Conservation (phyloP, 352 stramenopile genomes). For the Pythium pyrilobum region DNA sequence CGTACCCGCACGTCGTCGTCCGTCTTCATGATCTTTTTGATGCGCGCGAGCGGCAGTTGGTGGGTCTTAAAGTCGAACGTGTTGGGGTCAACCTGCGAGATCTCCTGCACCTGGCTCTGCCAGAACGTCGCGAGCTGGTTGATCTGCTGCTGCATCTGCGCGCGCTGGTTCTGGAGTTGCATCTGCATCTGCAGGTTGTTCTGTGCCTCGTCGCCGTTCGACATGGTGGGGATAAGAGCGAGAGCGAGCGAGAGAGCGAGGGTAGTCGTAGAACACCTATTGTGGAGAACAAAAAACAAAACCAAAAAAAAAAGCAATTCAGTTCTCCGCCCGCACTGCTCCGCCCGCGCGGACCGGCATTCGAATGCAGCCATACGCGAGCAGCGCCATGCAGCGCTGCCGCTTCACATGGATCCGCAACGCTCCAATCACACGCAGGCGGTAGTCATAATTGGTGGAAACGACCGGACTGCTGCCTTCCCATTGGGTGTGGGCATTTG, state of each 20-base stretch:
- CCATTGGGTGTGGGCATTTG: slow-evolving; percentile 45
- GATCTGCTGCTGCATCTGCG: slow-evolving; percentile 87
- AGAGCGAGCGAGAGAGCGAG: too few relatives aligned
- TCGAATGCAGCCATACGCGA: neutral
- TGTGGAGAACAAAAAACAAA: too few relatives aligned
- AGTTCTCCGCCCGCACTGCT: neutral
- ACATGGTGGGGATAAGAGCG: too few relatives aligned
- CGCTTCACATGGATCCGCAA: slow-evolving; percentile 20
- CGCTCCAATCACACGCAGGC: slow-evolving; percentile 35
- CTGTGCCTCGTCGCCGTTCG: slow-evolving; percentile 40
- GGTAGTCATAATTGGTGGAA: slow-evolving; percentile 67
- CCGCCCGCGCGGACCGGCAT: neutral
- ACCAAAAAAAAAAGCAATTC: neutral
- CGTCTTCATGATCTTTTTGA: slow-evolving; percentile 96
- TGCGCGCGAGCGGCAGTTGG: slow-evolving; percentile 89
- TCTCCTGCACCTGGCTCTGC: slow-evolving; percentile 85
- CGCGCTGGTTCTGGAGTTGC: slow-evolving; percentile 81
- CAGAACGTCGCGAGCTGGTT: slow-evolving; percentile 84
- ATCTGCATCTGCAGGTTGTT: slow-evolving; percentile 85
- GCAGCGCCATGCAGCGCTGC: neutral
- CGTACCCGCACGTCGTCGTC: slow-evolving; percentile 88
- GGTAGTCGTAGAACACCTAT: too few relatives aligned
- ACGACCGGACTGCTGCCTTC: slow-evolving; percentile 37
- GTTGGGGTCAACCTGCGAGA: slow-evolving; percentile 83
- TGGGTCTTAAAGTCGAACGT: slow-evolving; percentile 87